A percentile compares a stretch with the other conserved stretches of the same genome.
phyloP scores from a whole-genome alignment of 2,329 filamentous ascomycete species.

The Sarocladium kiliense region DNA sequence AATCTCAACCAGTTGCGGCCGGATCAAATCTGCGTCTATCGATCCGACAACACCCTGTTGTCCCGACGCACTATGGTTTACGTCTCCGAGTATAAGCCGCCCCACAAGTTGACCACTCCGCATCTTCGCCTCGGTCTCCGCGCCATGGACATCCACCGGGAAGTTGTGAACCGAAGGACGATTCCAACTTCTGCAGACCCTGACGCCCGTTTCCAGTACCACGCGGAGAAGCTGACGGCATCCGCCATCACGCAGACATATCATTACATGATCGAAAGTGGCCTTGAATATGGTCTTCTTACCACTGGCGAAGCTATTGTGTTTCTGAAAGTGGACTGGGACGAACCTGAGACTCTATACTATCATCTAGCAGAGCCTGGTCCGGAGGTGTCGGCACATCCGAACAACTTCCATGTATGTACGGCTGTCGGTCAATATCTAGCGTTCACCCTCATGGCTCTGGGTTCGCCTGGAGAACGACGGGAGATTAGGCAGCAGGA shows the following conservation, averaged over 20 bases:
- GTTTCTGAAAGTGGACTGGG: conserved; percentile 33
- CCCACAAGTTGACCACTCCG: conserved; percentile 36
- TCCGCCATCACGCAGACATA: conserved; percentile 42
- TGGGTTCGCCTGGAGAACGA: conserved; percentile 1
- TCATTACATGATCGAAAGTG: conserved; percentile 42
- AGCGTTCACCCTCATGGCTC: conserved; percentile 10
- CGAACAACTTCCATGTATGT: background rate
- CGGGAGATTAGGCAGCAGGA: conserved; percentile 16
- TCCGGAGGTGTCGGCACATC: background rate
- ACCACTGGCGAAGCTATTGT: conserved; percentile 37
- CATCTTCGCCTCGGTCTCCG: conserved; percentile 37
- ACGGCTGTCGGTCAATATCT: conserved; percentile 11
- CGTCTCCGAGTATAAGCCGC: conserved; percentile 40
- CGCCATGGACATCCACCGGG: conserved; percentile 33
- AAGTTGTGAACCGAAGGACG: conserved; percentile 25
- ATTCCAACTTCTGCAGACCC: conserved; percentile 13
- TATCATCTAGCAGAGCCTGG: conserved; percentile 10
- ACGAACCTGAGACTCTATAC: conserved; percentile 8
- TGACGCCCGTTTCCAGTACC: conserved; percentile 22
- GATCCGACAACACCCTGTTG: conserved; percentile 11
- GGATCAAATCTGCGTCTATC: conserved; percentile 27
- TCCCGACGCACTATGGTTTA: conserved; percentile 19
- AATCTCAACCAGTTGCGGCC: conserved; percentile 21
- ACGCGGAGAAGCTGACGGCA: conserved; percentile 30
- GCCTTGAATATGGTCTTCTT: conserved; percentile 37